Evolutionary conservation across 2,329 filamentous ascomycete species (phyloP).

Genomic region (Colletotrichum liaoningense): DNA sequence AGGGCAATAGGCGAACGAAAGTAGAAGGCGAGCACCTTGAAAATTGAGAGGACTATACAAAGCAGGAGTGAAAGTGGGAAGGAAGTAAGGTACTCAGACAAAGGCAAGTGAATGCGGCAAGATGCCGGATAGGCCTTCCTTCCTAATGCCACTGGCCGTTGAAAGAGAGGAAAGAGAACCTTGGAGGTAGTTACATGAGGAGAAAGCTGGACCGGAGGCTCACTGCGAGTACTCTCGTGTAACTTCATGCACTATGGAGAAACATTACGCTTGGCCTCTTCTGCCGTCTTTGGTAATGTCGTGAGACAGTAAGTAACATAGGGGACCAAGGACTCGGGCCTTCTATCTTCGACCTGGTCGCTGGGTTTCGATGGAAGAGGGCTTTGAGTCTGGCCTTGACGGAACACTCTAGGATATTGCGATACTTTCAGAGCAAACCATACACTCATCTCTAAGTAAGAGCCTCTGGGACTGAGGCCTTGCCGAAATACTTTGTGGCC

Average conservation of each 20-base stretch:
- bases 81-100: not conserved
- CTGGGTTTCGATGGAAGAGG: not conserved
- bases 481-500: too few relatives aligned
- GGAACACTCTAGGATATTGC: not conserved
- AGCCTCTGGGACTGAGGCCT: not conserved
- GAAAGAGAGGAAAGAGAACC: not conserved
- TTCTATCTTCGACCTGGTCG: not conserved
- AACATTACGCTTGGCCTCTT: not conserved
- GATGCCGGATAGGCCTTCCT: not conserved
- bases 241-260: not conserved
- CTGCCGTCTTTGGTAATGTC: not conserved
- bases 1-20: not conserved
- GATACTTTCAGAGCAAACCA: too few relatives aligned
- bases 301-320: not conserved
- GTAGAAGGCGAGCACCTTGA: not conserved
- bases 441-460: not conserved
- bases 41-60: not conserved
- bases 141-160: not conserved
- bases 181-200: not conserved
- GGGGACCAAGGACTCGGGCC: not conserved
- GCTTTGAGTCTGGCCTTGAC: not conserved
- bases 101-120: not conserved
- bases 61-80: not conserved
- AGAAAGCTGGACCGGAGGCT: not conserved
- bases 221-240: not conserved